Evolutionary conservation across 2,329 filamentous ascomycete genomes (phyloP).

Genomic region (Chrysoporthe cubensis): DNA sequence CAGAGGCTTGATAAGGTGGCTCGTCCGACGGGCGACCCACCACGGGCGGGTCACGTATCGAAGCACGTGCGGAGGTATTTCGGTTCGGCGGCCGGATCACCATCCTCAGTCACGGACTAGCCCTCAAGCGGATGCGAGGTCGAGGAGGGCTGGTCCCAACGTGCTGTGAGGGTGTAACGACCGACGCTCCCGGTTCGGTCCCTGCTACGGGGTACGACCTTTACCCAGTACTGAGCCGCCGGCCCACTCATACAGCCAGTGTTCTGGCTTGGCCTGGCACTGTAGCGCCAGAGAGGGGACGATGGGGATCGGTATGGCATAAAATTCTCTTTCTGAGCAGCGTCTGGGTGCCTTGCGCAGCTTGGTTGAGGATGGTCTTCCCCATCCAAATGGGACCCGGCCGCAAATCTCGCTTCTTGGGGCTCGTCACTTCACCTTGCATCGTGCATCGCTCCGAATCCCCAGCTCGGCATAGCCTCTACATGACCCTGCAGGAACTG

Average conservation of each 20-base stretch:
- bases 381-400: neutral
- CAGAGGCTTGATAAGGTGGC: neutral
- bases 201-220: neutral
- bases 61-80: neutral
- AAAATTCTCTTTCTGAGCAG: neutral
- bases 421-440: neutral
- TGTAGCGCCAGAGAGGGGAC: neutral
- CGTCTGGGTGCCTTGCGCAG: neutral
- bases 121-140: neutral
- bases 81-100: constrained; percentile 8
- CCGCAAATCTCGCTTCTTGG: neutral
- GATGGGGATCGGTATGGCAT: neutral
- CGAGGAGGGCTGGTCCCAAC: neutral
- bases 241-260: neutral
- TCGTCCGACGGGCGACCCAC: neutral
- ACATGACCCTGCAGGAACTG: neutral
- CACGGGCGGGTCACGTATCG: neutral
- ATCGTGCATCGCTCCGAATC: constrained; percentile 1
- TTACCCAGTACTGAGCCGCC: neutral
- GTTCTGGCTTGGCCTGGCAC: neutral
- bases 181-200: neutral
- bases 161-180: neutral
- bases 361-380: neutral
- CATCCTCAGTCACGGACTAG: neutral
- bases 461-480: neutral